Evolutionary conservation across 2,329 filamentous ascomycete genomes (phyloP).

Genomic region (Tolypocladium capitatum): DNA sequence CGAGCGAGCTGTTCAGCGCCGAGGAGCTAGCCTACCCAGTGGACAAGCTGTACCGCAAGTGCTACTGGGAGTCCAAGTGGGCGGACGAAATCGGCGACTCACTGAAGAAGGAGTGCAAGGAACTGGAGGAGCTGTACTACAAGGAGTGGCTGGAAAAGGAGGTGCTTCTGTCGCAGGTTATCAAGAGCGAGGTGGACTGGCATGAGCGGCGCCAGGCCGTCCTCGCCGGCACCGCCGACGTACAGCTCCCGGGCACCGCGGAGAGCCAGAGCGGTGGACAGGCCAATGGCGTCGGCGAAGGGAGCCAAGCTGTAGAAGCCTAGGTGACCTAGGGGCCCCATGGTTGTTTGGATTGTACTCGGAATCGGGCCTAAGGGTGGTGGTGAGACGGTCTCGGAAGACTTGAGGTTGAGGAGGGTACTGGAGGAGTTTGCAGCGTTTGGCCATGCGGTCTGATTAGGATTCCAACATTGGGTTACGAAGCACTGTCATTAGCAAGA

Average conservation of each 20-base stretch:
- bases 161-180: slow-evolving; percentile 59
- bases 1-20: slow-evolving; percentile 47
- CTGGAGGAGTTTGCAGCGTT: not conserved
- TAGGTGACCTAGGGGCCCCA: not conserved
- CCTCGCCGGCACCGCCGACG: slow-evolving; percentile 32
- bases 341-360: too few relatives aligned
- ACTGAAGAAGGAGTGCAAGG: slow-evolving; percentile 51
- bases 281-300: slow-evolving; percentile 8
- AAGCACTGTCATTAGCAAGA: too few relatives aligned
- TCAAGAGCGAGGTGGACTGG: slow-evolving; percentile 54
- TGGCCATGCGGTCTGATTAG: too few relatives aligned
- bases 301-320: slow-evolving; percentile 1
- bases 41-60: slow-evolving; percentile 52
- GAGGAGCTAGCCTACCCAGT: slow-evolving; percentile 50
- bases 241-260: slow-evolving; percentile 23
- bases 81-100: slow-evolving; percentile 52
- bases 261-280: slow-evolving; percentile 15
- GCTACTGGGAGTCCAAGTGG: slow-evolving; percentile 60
- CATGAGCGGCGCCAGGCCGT: slow-evolving; percentile 44
- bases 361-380: not conserved
- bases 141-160: slow-evolving; percentile 73
- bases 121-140: slow-evolving; percentile 52
- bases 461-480: too few relatives aligned
- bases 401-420: not conserved
- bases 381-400: not conserved